Evolutionary conservation across 2,329 filamentous ascomycete genomes (phyloP).

Genomic region (Aspergillus jensenii): DNA sequence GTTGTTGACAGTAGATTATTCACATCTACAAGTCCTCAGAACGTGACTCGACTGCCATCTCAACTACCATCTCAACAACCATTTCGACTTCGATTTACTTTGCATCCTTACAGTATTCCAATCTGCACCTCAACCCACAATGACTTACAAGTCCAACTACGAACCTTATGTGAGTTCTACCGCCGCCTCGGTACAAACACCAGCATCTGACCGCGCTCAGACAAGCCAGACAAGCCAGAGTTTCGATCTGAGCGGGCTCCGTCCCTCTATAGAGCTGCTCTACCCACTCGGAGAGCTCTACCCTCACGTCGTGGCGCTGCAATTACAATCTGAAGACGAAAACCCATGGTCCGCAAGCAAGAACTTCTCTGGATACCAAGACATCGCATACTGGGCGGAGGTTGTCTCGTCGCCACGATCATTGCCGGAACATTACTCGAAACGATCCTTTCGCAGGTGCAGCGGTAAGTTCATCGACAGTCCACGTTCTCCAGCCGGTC

Average conservation of each 20-base stretch:
- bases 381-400: conserved; percentile 33
- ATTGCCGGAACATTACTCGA: conserved; percentile 20
- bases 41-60: neutral
- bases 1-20: too few relatives aligned
- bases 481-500: neutral
- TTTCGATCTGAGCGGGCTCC: conserved; percentile 27
- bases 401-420: conserved; percentile 30
- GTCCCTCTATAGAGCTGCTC: conserved; percentile 30
- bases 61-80: neutral
- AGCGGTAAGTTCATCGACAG: conserved; percentile 24
- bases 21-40: neutral
- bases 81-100: neutral
- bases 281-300: conserved; percentile 35
- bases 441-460: conserved; percentile 20
- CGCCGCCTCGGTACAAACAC: neutral
- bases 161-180: conserved; percentile 36
- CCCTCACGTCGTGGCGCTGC: conserved; percentile 38
- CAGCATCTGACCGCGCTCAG: neutral
- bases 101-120: neutral
- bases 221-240: conserved; percentile 24
- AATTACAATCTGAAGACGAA: conserved; percentile 31
- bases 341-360: conserved; percentile 25
- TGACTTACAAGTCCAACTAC: conserved; percentile 42
- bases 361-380: conserved; percentile 30
- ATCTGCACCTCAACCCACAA: conserved; percentile 18